A percentile compares a stretch with the other conserved stretches of the same genome.
Evolutionary conservation across 208 protist genomes (phyloP).

Genomic region (Leishmania aethiopica): DNA sequence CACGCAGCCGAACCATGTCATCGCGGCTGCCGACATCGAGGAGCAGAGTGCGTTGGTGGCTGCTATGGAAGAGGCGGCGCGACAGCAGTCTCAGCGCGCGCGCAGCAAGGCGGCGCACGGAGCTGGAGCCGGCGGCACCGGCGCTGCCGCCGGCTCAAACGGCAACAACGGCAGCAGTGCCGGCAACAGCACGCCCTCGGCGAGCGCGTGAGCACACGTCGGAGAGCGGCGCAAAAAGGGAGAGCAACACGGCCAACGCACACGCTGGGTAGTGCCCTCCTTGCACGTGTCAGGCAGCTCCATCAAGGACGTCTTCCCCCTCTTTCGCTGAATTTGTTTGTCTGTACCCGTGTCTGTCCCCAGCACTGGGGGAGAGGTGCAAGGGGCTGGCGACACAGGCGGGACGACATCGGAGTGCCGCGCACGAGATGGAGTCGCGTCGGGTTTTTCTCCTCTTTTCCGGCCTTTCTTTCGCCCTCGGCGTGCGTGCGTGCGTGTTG

Average conservation of each 20-base stretch:
- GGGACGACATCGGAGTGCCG: neutral
- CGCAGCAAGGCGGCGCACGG: constrained; percentile 24
- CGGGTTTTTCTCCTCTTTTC: neutral
- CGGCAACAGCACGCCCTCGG: constrained; percentile 8
- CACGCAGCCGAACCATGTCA: constrained; percentile 44
- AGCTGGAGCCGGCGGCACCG: neutral
- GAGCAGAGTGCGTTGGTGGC: constrained; percentile 49
- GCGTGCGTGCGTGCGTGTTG: constrained; percentile 3
- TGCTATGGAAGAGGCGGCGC: constrained; percentile 47
- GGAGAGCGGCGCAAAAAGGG: neutral
- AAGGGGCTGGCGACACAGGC: neutral
- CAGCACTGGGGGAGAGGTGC: neutral
- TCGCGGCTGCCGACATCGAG: constrained; percentile 50
- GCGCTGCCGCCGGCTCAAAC: constrained; percentile 8
- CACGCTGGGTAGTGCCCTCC: neutral
- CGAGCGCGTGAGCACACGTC: constrained; percentile 5
- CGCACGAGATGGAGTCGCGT: neutral
- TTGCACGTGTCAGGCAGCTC: neutral
- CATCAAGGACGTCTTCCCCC: neutral
- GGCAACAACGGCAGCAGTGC: constrained; percentile 19
- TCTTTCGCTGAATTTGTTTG: neutral
- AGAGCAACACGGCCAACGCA: neutral
- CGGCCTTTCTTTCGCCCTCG: neutral
- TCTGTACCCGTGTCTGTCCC: neutral
- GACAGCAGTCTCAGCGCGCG: constrained; percentile 39